Conservation (phyloP, 495 filamentous ascomycete species). For the Neurospora tetraspora region DNA sequence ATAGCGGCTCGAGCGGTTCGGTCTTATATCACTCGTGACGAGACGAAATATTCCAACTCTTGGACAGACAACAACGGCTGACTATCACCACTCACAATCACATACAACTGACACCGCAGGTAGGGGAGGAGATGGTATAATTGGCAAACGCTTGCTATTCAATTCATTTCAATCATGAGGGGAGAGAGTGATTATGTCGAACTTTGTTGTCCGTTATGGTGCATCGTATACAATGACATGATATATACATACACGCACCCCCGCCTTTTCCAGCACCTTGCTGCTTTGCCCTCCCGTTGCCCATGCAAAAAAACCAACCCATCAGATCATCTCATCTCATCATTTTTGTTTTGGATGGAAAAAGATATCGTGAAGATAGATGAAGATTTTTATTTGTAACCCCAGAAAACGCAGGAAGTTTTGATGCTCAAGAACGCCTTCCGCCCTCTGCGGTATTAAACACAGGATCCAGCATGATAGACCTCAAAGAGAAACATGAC, state of each 20-base stretch:
- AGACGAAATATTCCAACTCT: too few species aligned
- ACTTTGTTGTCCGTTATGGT: neutral
- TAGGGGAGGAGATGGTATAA: too few species aligned
- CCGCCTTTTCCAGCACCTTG: neutral
- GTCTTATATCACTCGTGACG: too few species aligned
- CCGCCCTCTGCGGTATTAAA: slow-evolving; percentile 32
- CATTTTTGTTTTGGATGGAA: neutral
- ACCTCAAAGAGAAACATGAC: slow-evolving; percentile 15
- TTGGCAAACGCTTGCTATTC: neutral
- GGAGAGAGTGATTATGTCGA: neutral
- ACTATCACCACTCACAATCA: too few species aligned
- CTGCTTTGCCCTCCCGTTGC: neutral
- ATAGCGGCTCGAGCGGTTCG: neutral
- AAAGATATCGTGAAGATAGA: slow-evolving; percentile 15
- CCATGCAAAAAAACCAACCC: neutral
- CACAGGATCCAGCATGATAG: slow-evolving; percentile 17
- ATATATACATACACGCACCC: neutral
- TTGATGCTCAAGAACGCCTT: slow-evolving; percentile 41
- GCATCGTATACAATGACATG: neutral
- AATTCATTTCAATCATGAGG: neutral
- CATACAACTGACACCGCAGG: too few species aligned
- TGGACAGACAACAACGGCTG: too few species aligned
- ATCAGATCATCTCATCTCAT: neutral
- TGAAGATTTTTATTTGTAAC: slow-evolving; percentile 10
- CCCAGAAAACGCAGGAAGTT: slow-evolving; percentile 23